Base-by-base conservation (phyloP, 495 filamentous ascomycete genomes). In the Hypoxylon lenormandii region DNA sequence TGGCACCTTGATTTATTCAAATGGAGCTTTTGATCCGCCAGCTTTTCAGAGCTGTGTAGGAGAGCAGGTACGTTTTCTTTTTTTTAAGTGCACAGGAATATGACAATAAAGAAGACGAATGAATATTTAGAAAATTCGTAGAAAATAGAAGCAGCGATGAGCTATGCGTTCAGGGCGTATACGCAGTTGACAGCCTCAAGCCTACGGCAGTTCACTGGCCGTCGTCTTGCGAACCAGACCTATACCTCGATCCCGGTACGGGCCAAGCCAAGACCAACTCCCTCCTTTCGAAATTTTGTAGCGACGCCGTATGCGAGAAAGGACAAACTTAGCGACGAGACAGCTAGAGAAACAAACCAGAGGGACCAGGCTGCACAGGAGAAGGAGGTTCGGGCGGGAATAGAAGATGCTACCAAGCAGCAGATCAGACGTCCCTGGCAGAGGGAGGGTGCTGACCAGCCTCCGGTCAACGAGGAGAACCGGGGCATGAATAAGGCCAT, bases 381-480 rank as follows among this genome's bases (percentile, higher is more conserved):
- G 53, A 60, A 80, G 36, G 61, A 82, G 36, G 78, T 80, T 15
- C 62, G 63, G 23, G 74, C 19, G 55, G 77, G 56, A 50, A 75
- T 62, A 65, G 78, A 70, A 60, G 63, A 76, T 54, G 72, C 72
- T 30, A 74, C 66, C 3, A 74, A 70, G 22, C 57, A 69, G 30
- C 75, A 69, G 47, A 76, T 80, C 21, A 73, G 79, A 52, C 76
- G 81, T 13, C 91, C 91, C 72, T 92, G 91, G 91, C 88, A 90
- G 70, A 83, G 90, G 36, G 84, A 91, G 65, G 88, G 88, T 19
- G 83, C 84, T 18, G 85, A 90, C 66, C 74, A 80, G 46, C 83
- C 86, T 1, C 84, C 86, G 2, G 85, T 86, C 1, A 77, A 81
- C 63, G 76, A 82, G 7, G 12, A 70, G 0, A 72, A 68, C 21